These are phyloP conservation scores for Diddensiella santjacobensis DNA, from an alignment of 805 yeast genomes.

Conservation along the genomic window DNA sequence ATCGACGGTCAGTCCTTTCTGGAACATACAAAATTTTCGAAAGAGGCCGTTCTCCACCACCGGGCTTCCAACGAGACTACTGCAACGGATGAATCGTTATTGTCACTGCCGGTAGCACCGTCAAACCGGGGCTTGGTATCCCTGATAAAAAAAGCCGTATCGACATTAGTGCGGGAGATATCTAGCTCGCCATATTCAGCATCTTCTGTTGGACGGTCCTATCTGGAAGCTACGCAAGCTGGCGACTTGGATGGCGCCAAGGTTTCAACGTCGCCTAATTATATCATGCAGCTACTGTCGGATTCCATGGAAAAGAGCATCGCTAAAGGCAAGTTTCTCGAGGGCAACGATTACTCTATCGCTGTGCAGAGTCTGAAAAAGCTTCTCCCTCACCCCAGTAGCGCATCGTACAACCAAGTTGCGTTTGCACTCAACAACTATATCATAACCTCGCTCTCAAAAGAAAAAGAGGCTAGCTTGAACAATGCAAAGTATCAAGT, in stretches of 20 bases:
- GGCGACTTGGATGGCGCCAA: neutral
- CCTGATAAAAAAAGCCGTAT: slow-evolving; percentile 17
- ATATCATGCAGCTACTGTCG: slow-evolving; percentile 15
- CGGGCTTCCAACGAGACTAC: neutral
- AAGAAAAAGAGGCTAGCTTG: slow-evolving; percentile 13
- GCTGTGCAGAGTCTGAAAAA: slow-evolving; percentile 19
- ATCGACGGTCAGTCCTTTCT: slow-evolving; percentile 23
- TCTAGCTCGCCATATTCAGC: slow-evolving; percentile 9
- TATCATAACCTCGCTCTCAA: slow-evolving; percentile 13
- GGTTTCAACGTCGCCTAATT: slow-evolving; percentile 7
- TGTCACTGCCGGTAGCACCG: slow-evolving; percentile 7
- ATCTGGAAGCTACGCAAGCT: slow-evolving; percentile 3
- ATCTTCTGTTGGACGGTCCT: neutral
- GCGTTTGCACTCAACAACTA: slow-evolving; percentile 15
- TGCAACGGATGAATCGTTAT: neutral
- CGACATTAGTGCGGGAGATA: slow-evolving; percentile 13
- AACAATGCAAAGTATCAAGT: slow-evolving; percentile 11
- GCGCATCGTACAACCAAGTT: slow-evolving; percentile 12
- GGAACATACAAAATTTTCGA: slow-evolving; percentile 7
- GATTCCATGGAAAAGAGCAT: slow-evolving; percentile 14
- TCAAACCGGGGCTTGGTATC: slow-evolving; percentile 14
- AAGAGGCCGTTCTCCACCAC: neutral
- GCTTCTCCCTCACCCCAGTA: slow-evolving; percentile 16
- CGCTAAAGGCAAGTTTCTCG: slow-evolving; percentile 18
- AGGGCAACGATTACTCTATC: slow-evolving; percentile 20